Evolutionary conservation across 345 rosid genomes (phyloP).

Genomic region (Brassica nigra): DNA sequence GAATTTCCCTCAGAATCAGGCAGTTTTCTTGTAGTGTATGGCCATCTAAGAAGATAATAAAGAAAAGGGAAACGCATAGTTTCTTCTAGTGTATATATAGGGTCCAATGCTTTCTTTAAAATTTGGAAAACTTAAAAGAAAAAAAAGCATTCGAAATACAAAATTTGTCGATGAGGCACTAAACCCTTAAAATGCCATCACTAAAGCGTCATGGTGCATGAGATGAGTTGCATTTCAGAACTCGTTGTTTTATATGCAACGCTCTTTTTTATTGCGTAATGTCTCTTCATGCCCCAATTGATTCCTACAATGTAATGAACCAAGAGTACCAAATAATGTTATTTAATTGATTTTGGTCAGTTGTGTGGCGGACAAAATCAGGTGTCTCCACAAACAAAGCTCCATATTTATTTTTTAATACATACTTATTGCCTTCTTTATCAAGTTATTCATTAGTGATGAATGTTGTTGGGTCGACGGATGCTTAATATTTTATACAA

Average conservation of each 20-base stretch:
- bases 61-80: background rate
- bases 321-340: conserved; percentile 14
- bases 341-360: conserved; percentile 21
- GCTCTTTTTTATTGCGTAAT: conserved; percentile 23
- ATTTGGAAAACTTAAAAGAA: background rate
- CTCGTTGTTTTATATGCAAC: conserved; percentile 18
- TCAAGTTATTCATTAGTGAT: conserved; percentile 5
- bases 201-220: conserved; percentile 42
- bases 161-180: conserved; percentile 14
- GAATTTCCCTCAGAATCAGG: no score
- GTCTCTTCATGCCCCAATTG: conserved; percentile 40
- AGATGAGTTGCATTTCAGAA: conserved; percentile 23
- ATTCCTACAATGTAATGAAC: conserved; percentile 39
- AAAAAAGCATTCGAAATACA: conserved; percentile 1
- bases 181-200: conserved; percentile 38
- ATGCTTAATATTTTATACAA: background rate
- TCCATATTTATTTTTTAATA: conserved; percentile 14
- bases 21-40: no score
- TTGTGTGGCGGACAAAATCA: conserved; percentile 46
- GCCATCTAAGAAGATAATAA: conserved; percentile 2
- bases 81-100: background rate
- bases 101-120: conserved; percentile 7
- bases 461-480: conserved; percentile 8
- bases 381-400: conserved; percentile 31
- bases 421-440: conserved; percentile 18